Evolutionary conservation across 1,284 basidiomycete species (phyloP).

Genomic region (Ustilago shanxiensis): DNA sequence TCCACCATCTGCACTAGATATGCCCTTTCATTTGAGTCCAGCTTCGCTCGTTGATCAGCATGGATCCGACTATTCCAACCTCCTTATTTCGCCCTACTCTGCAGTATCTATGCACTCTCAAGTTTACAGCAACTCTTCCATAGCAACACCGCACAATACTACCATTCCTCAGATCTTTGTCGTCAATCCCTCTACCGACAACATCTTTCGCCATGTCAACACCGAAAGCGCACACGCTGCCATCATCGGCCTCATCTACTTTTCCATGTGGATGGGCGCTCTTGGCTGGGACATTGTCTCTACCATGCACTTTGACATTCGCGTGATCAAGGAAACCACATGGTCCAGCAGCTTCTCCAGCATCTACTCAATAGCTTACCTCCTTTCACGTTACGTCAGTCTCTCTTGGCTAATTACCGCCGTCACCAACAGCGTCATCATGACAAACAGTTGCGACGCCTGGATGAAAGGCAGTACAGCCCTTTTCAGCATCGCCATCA

Average conservation of each 20-base stretch:
- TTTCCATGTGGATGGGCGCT: slow-evolving; percentile 63
- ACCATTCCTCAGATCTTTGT: slow-evolving; percentile 46
- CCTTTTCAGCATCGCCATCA: slow-evolving; percentile 53
- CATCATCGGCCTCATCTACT: slow-evolving; percentile 56
- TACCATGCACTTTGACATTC: slow-evolving; percentile 54
- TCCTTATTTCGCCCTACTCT: slow-evolving; percentile 5
- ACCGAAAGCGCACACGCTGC: slow-evolving; percentile 41
- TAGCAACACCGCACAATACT: slow-evolving; percentile 8
- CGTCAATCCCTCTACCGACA: slow-evolving; percentile 50
- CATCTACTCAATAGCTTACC: slow-evolving; percentile 58
- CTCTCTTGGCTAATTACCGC: slow-evolving; percentile 54
- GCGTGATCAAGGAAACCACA: slow-evolving; percentile 51
- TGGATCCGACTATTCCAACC: slow-evolving; percentile 12
- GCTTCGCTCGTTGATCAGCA: slow-evolving; percentile 41
- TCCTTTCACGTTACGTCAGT: slow-evolving; percentile 56
- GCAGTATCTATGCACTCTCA: background rate
- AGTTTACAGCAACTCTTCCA: slow-evolving; percentile 6
- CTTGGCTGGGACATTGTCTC: slow-evolving; percentile 63
- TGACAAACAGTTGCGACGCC: slow-evolving; percentile 41
- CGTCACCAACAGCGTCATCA: slow-evolving; percentile 54
- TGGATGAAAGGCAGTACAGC: slow-evolving; percentile 48
- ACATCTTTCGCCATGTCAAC: slow-evolving; percentile 50
- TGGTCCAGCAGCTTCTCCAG: slow-evolving; percentile 54
- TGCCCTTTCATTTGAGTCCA: slow-evolving; percentile 38
- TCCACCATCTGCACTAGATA: background rate